phyloP scores from a whole-genome alignment of 768 basidiomycete genomes.

The Lactifluus subvellereus region DNA sequence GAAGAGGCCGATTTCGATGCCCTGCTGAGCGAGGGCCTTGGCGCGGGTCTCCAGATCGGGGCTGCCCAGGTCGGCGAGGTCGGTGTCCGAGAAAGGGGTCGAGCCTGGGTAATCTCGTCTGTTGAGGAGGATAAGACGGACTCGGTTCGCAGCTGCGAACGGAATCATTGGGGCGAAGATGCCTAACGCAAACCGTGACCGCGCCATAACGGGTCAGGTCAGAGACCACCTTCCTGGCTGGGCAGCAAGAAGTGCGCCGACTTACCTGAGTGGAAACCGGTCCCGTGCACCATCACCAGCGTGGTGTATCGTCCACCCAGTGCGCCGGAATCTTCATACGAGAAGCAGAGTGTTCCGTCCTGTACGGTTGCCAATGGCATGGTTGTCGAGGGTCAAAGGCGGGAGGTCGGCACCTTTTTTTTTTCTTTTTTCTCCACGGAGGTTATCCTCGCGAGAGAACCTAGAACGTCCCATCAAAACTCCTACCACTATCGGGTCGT shows the following conservation, averaged over 20 bases:
- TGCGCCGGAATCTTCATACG: constrained; percentile 20
- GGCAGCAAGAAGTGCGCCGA: not conserved
- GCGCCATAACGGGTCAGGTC: not conserved
- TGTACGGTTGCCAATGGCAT: constrained; percentile 21
- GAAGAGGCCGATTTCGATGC: constrained; percentile 19
- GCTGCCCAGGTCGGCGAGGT: constrained; percentile 23
- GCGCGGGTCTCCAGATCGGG: constrained; percentile 14
- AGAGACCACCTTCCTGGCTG: not conserved
- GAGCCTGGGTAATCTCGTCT: constrained; percentile 27
- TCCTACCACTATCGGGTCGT: no score
- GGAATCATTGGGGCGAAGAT: constrained; percentile 25
- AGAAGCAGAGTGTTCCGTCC: constrained; percentile 4
- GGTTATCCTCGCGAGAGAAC: not conserved
- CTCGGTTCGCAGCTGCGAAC: constrained; percentile 19
- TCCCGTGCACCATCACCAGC: constrained; percentile 23
- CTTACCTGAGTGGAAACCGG: constrained; percentile 20
- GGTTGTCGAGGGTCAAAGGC: not conserved
- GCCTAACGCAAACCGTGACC: not conserved
- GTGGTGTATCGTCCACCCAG: constrained; percentile 18
- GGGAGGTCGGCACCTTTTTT: not conserved
- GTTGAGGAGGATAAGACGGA: constrained; percentile 27
- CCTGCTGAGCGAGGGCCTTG: constrained; percentile 12
- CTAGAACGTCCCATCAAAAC: not conserved
- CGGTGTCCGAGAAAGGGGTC: constrained; percentile 22
- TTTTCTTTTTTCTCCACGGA: not conserved